Evolutionary conservation across 805 yeast genomes (phyloP), one percentile per base, ranked within the genome.

Genomic region (Wickerhamomyces mucosus): DNA sequence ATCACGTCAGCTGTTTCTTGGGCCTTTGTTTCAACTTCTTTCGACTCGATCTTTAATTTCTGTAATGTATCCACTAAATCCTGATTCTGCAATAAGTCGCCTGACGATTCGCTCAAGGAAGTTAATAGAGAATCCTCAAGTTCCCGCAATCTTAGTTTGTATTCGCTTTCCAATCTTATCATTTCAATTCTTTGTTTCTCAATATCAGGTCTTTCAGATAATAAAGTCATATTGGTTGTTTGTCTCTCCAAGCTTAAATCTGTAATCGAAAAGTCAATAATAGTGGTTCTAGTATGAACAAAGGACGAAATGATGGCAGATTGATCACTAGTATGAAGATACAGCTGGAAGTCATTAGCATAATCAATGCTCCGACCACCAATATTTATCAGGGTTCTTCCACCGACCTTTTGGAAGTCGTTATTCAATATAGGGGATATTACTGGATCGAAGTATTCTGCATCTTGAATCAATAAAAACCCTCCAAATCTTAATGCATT

Each of bases 401-500:
- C 92, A 4, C 95, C 95, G 18, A 75, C 63, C 18, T 64, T 59
- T 18, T 65, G 65, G 23, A 71, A 63, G 36, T 85, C 94, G 20
- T 63, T 61, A 28, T 72, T 64, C 29, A 89, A 52, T 2, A 89
- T 53, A 0, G 79, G 64, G 35, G 70, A 70, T 9, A 89, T 48
- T 7, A 82, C 56, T 0, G 96, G 94, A 49, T 89, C 89, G 46
- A 70, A 76, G 41, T 67, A 58, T 46, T 89, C 96, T 4, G 88
- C 86, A 55, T 89, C 89, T 41, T 73, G 73, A 13, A 89, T 65
- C 11, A 88, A 48, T 7, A 89, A 58, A 1, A 70, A 45, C 3
- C 83, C 85, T 5, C 97, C 96, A 62, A 88, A 88, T 40, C 92
- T 61, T 18, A 88, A 50, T 0, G 94, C 78, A 45, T 84, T 80